These are phyloP conservation scores for Ceratorhiza oryzae-sativae DNA, from an alignment of 1,284 basidiomycete genomes.

Conservation along the genomic window DNA sequence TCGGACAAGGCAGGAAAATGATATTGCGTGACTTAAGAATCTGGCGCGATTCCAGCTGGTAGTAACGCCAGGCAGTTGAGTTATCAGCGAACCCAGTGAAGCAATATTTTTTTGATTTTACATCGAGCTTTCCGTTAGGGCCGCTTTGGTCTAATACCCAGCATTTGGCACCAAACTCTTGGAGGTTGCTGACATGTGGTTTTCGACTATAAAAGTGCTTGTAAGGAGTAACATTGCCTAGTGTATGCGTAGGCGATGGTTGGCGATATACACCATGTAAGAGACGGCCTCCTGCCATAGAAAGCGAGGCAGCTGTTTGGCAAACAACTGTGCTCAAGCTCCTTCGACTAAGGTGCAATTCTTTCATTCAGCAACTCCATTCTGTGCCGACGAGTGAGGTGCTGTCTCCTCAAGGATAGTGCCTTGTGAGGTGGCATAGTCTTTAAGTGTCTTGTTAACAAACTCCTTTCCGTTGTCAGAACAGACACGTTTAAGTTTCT, in stretches of 20 bases:
- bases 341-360: constrained; percentile 43
- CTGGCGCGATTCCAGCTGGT: neutral
- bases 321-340: neutral
- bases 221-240: neutral
- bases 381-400: constrained; percentile 41
- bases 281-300: constrained; percentile 32
- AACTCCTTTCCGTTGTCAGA: neutral
- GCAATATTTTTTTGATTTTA: neutral
- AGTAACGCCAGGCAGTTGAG: neutral
- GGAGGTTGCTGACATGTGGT: neutral
- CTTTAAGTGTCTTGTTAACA: neutral
- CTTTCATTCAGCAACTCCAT: constrained; percentile 47
- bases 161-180: neutral
- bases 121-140: neutral
- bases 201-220: neutral
- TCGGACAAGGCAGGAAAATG: neutral
- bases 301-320: neutral
- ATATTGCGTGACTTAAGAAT: neutral
- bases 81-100: neutral
- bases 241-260: neutral
- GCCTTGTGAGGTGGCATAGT: neutral
- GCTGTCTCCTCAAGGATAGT: constrained; percentile 27
- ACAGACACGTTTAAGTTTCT: neutral
- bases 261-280: neutral
- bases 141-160: neutral